These are phyloP conservation scores for Penicillium brasilianum DNA, from an alignment of 2,329 filamentous ascomycete genomes.

Conservation along the genomic window DNA sequence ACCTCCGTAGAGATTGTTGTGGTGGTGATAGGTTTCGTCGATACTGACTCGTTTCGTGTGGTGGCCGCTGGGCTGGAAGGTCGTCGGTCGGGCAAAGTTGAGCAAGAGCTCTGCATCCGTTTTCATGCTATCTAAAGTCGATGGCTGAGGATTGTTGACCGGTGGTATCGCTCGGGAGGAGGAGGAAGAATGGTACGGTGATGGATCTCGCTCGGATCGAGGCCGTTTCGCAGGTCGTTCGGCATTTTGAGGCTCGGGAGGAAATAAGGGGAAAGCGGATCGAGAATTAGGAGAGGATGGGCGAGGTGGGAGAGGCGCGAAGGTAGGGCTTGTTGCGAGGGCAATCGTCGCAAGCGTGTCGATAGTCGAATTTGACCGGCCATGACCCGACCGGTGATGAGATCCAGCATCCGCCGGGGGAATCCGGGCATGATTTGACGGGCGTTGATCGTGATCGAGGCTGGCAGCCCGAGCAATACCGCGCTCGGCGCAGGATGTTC, in stretches of 20 bases:
- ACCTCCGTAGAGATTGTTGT: conserved; percentile 17
- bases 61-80: conserved; percentile 36
- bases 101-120: conserved; percentile 56
- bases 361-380: conserved; percentile 53
- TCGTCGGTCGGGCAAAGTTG: conserved; percentile 49
- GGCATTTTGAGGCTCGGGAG: conserved; percentile 36
- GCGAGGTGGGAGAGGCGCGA: conserved; percentile 42
- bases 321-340: conserved; percentile 54
- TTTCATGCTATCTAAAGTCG: conserved; percentile 48
- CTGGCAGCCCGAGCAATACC: conserved; percentile 31
- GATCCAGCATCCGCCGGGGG: conserved; percentile 28
- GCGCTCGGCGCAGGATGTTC: conserved; percentile 39
- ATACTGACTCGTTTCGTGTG: conserved; percentile 39
- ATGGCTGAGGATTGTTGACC: conserved; percentile 38
- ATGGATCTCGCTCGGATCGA: conserved; percentile 61
- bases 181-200: conserved; percentile 39
- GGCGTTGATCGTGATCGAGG: conserved; percentile 31
- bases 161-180: conserved; percentile 35
- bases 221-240: conserved; percentile 64
- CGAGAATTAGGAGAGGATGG: conserved; percentile 36
- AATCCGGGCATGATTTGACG: conserved; percentile 29
- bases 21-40: conserved; percentile 37
- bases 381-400: conserved; percentile 45
- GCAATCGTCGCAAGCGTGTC: conserved; percentile 58
- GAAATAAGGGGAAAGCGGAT: conserved; percentile 36